These are phyloP conservation scores for Euphorbia peplus DNA, from an alignment of 345 rosid species.

Conservation along the genomic window DNA sequence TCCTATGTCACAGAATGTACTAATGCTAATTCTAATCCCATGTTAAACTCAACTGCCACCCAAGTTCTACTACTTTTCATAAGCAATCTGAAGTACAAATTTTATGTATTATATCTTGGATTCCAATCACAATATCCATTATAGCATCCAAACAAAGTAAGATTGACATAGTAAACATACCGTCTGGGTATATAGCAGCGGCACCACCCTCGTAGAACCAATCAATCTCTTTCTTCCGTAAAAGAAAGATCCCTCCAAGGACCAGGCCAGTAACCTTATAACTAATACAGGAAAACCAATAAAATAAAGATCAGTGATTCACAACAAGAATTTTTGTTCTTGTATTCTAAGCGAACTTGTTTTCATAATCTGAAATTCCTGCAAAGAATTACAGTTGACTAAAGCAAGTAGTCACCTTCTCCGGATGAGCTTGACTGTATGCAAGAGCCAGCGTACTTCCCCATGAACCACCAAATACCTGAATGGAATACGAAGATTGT, in stretches of 20 bases:
- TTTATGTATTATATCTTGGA: not conserved
- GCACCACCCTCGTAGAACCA: constrained; percentile 99
- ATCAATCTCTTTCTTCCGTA: constrained; percentile 91
- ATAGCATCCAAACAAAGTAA: not conserved
- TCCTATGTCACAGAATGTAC: not conserved
- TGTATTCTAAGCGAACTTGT: not conserved
- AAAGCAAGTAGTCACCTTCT: constrained; percentile 48
- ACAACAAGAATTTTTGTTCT: not conserved
- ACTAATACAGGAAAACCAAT: constrained; percentile 12
- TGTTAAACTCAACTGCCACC: not conserved
- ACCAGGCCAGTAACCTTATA: constrained; percentile 82
- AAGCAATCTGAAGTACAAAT: not conserved
- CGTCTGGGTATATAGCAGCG: constrained; percentile 91
- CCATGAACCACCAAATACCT: constrained; percentile 99
- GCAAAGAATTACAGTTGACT: constrained; percentile 6
- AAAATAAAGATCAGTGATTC: constrained; percentile 5
- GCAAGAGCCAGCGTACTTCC: constrained; percentile 94
- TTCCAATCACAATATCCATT: constrained; percentile 5
- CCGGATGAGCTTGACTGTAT: constrained; percentile 81
- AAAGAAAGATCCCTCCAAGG: constrained; percentile 83
- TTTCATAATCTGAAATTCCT: constrained; percentile 6
- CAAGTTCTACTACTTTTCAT: not conserved
- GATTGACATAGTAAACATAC: constrained; percentile 36
- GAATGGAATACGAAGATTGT: not conserved
- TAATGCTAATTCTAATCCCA: not conserved